Conservation (phyloP, 768 basidiomycete species). For the Naganishia friedmannii region DNA sequence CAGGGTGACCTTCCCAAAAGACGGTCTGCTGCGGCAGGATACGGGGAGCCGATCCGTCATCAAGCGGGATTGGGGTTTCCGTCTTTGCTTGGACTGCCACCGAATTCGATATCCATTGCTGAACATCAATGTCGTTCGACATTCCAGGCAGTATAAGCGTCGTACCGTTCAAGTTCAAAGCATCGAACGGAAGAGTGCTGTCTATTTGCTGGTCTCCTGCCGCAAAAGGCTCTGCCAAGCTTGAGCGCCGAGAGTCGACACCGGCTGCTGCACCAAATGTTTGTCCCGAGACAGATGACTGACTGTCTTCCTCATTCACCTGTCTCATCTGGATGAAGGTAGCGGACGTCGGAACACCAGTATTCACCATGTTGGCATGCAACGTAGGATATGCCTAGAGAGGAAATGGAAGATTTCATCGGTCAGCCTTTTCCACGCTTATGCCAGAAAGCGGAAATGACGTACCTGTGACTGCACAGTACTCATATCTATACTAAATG, state of each 20-base stretch:
- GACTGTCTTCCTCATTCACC: conserved; percentile 9
- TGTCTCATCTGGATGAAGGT: conserved; percentile 11
- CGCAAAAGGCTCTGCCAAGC: not conserved
- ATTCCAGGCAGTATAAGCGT: not conserved
- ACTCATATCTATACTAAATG: not conserved
- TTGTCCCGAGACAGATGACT: not conserved
- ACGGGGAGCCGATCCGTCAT: not conserved
- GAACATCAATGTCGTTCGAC: not conserved
- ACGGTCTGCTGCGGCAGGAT: not conserved
- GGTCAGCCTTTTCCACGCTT: not conserved
- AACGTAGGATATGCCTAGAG: not conserved
- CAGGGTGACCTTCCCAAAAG: not conserved
- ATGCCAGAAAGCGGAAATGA: not conserved
- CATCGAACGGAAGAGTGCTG: conserved; percentile 9
- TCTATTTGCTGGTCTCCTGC: not conserved
- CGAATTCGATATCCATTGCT: conserved; percentile 1
- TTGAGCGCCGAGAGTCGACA: conserved; percentile 5
- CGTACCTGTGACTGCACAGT: not conserved
- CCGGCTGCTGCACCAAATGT: not conserved
- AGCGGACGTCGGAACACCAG: not conserved
- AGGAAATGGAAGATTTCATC: not conserved
- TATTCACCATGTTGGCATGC: not conserved
- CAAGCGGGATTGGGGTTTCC: not conserved
- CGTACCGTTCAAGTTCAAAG: not conserved
- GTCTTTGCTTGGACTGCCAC: not conserved